A percentile compares a stretch with the other conserved stretches of the same genome.
Conservation (phyloP, 169 alveolate genomes). For the Eimeria sp. region DNA sequence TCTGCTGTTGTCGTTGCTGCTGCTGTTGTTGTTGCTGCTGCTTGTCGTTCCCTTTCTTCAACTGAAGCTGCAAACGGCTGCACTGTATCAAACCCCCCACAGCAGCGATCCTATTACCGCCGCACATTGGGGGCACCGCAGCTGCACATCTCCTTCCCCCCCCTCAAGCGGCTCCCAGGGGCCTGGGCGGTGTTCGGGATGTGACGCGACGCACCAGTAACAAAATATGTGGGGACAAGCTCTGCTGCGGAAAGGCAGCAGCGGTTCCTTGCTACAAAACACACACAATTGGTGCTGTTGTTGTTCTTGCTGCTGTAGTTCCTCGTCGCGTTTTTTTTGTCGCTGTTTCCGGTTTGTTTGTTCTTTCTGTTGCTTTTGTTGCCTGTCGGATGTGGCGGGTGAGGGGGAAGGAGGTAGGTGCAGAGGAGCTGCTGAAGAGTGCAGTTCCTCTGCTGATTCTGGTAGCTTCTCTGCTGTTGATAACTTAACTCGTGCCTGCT, state of each 20-base stretch:
- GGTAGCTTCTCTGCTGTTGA: neutral
- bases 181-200: slow-evolving; percentile 39
- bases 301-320: neutral
- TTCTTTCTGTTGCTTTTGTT: neutral
- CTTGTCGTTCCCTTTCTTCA: no score
- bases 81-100: neutral
- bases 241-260: slow-evolving; percentile 54
- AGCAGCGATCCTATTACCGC: neutral
- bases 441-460: neutral
- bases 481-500: neutral
- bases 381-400: neutral
- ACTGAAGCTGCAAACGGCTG: no score
- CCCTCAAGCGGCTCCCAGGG: neutral
- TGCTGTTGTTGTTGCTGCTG: no score
- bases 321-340: no score
- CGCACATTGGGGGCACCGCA: slow-evolving; percentile 8
- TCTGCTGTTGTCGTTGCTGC: no score
- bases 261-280: slow-evolving; percentile 62
- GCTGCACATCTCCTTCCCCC: neutral
- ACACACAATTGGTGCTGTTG: slow-evolving; percentile 29
- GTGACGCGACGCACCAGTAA: slow-evolving; percentile 77
- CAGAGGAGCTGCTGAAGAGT: neutral
- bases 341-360: neutral
- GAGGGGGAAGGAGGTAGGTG: neutral
- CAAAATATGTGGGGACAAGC: slow-evolving; percentile 59